These are phyloP conservation scores for Yamadazyma diospyri DNA, from an alignment of 1,139 yeast genomes.

Conservation along the genomic window DNA sequence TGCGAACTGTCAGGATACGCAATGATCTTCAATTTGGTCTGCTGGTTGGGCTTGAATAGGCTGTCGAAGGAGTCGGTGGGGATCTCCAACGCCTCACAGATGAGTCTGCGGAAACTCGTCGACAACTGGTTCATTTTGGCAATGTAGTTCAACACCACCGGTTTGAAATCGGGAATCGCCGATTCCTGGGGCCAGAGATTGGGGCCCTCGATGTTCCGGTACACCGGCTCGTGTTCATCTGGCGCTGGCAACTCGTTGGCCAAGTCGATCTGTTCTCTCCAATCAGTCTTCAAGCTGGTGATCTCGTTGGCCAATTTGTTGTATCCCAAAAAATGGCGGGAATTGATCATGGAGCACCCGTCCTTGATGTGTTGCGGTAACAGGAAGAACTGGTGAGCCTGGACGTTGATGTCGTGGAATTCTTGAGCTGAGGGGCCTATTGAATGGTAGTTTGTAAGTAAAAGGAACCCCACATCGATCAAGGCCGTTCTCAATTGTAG, in stretches of 20 bases:
- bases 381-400: constrained; percentile 49
- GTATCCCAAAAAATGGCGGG: constrained; percentile 68
- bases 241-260: constrained; percentile 60
- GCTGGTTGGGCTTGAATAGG: constrained; percentile 51
- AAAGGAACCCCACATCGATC: constrained; percentile 59
- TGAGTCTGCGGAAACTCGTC: constrained; percentile 39
- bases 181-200: constrained; percentile 54
- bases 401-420: constrained; percentile 36
- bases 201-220: constrained; percentile 62
- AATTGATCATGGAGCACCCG: constrained; percentile 55
- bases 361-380: constrained; percentile 52
- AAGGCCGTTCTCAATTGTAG: constrained; percentile 49
- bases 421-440: constrained; percentile 33
- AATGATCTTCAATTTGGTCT: constrained; percentile 52
- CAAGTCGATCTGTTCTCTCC: constrained; percentile 68
- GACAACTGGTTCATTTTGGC: constrained; percentile 46
- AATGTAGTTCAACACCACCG: constrained; percentile 43
- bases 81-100: constrained; percentile 55
- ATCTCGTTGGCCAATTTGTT: constrained; percentile 64
- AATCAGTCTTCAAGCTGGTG: constrained; percentile 56
- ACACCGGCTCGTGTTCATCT: constrained; percentile 41
- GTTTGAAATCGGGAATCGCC: constrained; percentile 49
- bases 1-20: constrained; percentile 45
- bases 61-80: constrained; percentile 40
- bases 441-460: constrained; percentile 43